Base-by-base conservation (phyloP, 345 rosid genomes). In the Physaria fendleri region DNA sequence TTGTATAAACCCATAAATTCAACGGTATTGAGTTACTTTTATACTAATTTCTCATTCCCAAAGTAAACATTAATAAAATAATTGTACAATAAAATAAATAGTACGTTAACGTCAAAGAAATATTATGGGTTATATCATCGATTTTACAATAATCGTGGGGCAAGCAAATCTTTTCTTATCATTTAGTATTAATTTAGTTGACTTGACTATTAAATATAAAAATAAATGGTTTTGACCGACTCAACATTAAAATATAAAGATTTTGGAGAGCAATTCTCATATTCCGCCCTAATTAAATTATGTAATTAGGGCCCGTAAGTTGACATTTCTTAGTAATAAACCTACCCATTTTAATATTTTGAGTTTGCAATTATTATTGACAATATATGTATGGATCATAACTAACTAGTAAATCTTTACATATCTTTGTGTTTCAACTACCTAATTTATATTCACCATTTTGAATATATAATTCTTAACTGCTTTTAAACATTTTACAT, bases 181-280 rank as follows among this genome's bases (percentile, higher is more conserved):
- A 40, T n/a, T n/a, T n/a, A n/a, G n/a, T 8, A 59, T 58, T 38
- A 41, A 67, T 67, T 41, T 49, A 43, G 72, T 39, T 50, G 72
- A 67, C 72, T 50, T 50, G 12, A 11, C 28, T 38, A 32, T 50
- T 40, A 40, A 66, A 49, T 40, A 7, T 18, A 8, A 9, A 0
- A 16, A 46, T 0, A 32, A 65, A 38, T 13, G 29, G 20, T n/a
- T 34, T 56, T 45, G 53, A 35, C 56, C 63, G 56, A 37, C 62
- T 58, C 40, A 49, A 32, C 45, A 57, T 17, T 57, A 38, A 29
- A 66, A 29, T 66, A 56, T 66, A 38, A 38, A 28, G 25, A 30
- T 56, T 37, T 40, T 21, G 37, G 28, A 66, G 43, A 58, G 13
- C 51, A 48, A 57, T 39, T 48, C 64, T 23, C 17, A 57, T 48